Evolutionary conservation across 1,139 yeast species (phyloP), one percentile per base, ranked within the genome.

Genomic region (Zygosaccharomyces pseudobailii): DNA sequence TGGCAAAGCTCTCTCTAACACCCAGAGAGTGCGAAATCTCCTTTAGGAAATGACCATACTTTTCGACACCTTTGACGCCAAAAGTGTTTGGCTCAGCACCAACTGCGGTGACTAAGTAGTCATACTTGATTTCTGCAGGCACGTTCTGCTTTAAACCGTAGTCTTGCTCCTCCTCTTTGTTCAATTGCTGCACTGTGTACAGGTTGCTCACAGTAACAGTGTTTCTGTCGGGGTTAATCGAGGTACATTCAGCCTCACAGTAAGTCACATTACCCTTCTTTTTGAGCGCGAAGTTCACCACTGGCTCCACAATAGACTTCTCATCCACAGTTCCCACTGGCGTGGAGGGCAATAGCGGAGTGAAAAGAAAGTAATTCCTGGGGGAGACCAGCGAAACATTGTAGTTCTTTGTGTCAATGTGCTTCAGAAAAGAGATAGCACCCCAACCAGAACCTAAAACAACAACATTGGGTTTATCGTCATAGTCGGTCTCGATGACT

Each of bases 381-480:
- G 97, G 97, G 24, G 96, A 87, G 43, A 90, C 84, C 51, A 90
- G 82, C 38, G 89, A 84, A 50, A 90, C 96, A 65, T 90, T 87
- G 74, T 89, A 90, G 67, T 84, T 78, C 48, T 88, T 75, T 49
- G 96, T 84, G 68, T 90, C 96, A 65, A 90, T 79, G 68, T 84
- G 81, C 72, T 89, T 88, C 66, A 90, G 76, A 61, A 89, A 75
- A 3, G 90, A 80, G 49, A 86, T 83, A 20, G 95, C 84, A 56
- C 96, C 97, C 97, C 97, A 90, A 49, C 97, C 97, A 39, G 95
- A 81, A 50, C 97, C 97, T 57, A 90, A 78, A 51, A 90, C 82
- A 43, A 89, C 95, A 41, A 71, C 66, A 36, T 65, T 66, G 50
- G 71, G 71, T 55, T 68, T 70, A 40, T 57, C 55, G 45, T 61